Base-by-base conservation (phyloP, 257 asterid species). In the Eustoma russellianum region DNA sequence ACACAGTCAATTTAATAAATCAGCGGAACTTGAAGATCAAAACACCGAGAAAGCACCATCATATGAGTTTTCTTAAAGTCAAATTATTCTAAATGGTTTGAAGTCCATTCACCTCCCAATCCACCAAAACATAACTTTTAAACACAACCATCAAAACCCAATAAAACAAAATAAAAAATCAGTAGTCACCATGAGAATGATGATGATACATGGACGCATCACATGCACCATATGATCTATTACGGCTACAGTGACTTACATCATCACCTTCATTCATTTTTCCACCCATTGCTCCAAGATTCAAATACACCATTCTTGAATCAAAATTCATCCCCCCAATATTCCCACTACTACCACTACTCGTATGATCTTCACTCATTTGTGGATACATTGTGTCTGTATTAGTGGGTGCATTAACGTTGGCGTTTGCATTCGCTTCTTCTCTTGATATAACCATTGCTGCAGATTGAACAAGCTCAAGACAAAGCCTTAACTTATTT, bases 391-490 rank as follows among this genome's bases (percentile, higher is more conserved):
- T 24, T 11, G 43, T 1, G 2, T 7, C 11, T 9, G 43, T 8
- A 8, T 9, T 8, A 8, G 43, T 9, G 10, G 43, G 43, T 11
- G 43, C 12, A 1, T 67, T 67, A 33, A 64, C 76, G 48, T 46
- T 74, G n/a, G n/a, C n/a, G n/a, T n/a, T n/a, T 0, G 70, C 73
- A 53, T 80, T 83, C 35, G 91, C 94, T 43, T 90, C 98, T 61
- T 90, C 98, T 11, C 98, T 53, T 0, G 96, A 90, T 0, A 90
- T 90, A 33, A 90, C 98, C 94, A 86, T 74, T 0, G 96, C 98
- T 0, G 98, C 96, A 0, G 96, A 86, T 33, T 90, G 98, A 11
- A 90, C 98, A 0, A 90, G 85, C 68, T 90, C 98, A 0, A 90
- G 76, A 6, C 98, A 90, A 12, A 90, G 94, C 79, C 98, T 41